Percentiles rank a stretch among this genome's conserved stretches.
Evolutionary conservation across 169 alveolate species (phyloP).

Genomic region (Cryptosporidium canis): DNA sequence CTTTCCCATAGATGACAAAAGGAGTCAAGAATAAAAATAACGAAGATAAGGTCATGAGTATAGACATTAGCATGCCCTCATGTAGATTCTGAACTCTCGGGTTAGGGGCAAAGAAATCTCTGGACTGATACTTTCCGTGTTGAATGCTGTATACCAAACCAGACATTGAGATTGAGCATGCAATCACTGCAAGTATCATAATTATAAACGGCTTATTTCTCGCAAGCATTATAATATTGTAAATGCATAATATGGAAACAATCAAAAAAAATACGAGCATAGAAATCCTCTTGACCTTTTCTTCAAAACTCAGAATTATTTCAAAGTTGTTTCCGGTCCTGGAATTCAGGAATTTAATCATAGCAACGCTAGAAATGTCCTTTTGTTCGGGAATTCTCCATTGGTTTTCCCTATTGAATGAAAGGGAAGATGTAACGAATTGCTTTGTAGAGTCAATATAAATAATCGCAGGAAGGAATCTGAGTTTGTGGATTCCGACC

Average conservation of each 20-base stretch:
- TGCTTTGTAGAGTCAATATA: constrained; percentile 49
- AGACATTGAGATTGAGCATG: constrained; percentile 62
- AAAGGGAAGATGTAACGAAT: constrained; percentile 17
- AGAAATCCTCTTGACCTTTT: constrained; percentile 33
- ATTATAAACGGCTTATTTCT: constrained; percentile 61
- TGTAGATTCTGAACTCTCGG: constrained; percentile 68
- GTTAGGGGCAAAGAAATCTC: constrained; percentile 60
- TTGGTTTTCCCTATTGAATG: constrained; percentile 61
- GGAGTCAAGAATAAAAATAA: constrained; percentile 26
- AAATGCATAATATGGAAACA: background rate
- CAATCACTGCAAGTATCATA: constrained; percentile 53
- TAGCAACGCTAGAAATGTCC: constrained; percentile 38
- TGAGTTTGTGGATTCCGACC: constrained; percentile 34
- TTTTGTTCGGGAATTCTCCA: constrained; percentile 73
- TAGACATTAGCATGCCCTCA: constrained; percentile 49
- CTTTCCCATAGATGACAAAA: constrained; percentile 19
- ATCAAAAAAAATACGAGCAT: constrained; percentile 12
- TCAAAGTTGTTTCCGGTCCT: constrained; percentile 45
- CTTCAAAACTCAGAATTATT: constrained; percentile 20
- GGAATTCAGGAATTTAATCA: constrained; percentile 35
- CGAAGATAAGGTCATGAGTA: constrained; percentile 51
- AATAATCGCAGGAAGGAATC: constrained; percentile 60
- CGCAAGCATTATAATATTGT: constrained; percentile 4
- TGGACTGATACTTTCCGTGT: constrained; percentile 54
- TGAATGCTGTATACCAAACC: constrained; percentile 71